Conservation (phyloP, 2,329 filamentous ascomycete species). For the Apiospora sp. region DNA sequence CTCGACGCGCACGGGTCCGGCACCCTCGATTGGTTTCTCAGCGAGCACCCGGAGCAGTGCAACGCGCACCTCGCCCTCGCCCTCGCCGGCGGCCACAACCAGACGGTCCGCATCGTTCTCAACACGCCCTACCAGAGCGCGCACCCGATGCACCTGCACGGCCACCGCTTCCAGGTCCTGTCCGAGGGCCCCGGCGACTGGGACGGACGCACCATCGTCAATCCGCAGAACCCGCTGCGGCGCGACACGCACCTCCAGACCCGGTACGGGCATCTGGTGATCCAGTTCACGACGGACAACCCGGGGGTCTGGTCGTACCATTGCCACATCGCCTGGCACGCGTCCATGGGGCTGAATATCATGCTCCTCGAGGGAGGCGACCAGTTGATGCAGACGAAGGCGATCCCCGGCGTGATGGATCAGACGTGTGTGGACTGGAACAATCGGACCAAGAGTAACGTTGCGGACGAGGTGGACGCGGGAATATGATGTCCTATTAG, state of each 20-base stretch:
- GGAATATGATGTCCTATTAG: background rate
- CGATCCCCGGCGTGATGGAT: background rate
- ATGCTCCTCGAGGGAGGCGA: too few species aligned
- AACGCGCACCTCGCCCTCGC: too few species aligned
- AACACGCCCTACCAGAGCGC: constrained; percentile 38
- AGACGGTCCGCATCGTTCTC: constrained; percentile 46
- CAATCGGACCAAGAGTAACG: background rate
- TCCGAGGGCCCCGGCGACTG: constrained; percentile 37
- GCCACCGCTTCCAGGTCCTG: constrained; percentile 50
- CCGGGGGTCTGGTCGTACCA: constrained; percentile 57
- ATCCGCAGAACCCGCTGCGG: constrained; percentile 43
- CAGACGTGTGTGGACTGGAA: background rate
- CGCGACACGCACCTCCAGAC: constrained; percentile 58
- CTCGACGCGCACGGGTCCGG: too few species aligned
- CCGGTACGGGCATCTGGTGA: constrained; percentile 53
- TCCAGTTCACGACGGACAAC: constrained; percentile 61
- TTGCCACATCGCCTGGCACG: constrained; percentile 56
- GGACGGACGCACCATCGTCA: too few species aligned
- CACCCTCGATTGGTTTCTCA: too few species aligned
- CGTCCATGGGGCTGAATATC: constrained; percentile 30
- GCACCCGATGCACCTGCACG: constrained; percentile 52
- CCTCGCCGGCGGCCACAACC: constrained; percentile 21
- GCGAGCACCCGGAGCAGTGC: too few species aligned
- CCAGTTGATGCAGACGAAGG: too few species aligned
- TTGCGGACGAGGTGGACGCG: background rate